These are phyloP conservation scores for Pseudozyma thailandica DNA, from an alignment of 1,284 basidiomycete species.

Conservation along the genomic window DNA sequence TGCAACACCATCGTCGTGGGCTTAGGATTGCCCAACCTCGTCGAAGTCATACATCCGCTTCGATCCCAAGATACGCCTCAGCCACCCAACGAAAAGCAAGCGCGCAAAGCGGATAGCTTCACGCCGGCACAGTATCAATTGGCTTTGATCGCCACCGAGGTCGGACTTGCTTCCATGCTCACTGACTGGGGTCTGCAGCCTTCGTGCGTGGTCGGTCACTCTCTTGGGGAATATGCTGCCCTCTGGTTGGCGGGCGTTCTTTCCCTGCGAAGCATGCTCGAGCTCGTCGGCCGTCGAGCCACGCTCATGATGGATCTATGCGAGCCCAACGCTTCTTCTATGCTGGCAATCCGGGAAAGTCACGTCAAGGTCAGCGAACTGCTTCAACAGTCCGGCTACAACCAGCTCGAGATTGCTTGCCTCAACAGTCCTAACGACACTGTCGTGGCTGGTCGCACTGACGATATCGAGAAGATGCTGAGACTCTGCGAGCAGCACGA, in stretches of 20 bases:
- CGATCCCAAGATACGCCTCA: neutral
- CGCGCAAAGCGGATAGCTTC: slow-evolving; percentile 32
- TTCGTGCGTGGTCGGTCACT: slow-evolving; percentile 39
- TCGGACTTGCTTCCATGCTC: slow-evolving; percentile 29
- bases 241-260: slow-evolving; percentile 38
- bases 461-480: slow-evolving; percentile 24
- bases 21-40: slow-evolving; percentile 21
- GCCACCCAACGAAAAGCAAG: neutral
- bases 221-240: slow-evolving; percentile 53
- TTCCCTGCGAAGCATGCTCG: slow-evolving; percentile 32
- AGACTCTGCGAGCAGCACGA: slow-evolving; percentile 21
- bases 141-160: slow-evolving; percentile 41
- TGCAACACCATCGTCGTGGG: slow-evolving; percentile 33
- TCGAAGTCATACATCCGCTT: slow-evolving; percentile 37
- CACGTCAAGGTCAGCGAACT: slow-evolving; percentile 18
- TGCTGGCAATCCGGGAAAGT: slow-evolving; percentile 42
- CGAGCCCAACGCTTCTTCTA: slow-evolving; percentile 39
- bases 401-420: slow-evolving; percentile 45
- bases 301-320: slow-evolving; percentile 44
- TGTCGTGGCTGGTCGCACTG: slow-evolving; percentile 39
- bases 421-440: slow-evolving; percentile 47
- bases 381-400: slow-evolving; percentile 11
- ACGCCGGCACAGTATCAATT: slow-evolving; percentile 43
- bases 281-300: slow-evolving; percentile 43
- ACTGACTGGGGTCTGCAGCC: slow-evolving; percentile 39